Evolutionary conservation across 2,329 filamentous ascomycete species (phyloP), one percentile per base, ranked within the genome.

Genomic region (Plectosphaerella sp.): DNA sequence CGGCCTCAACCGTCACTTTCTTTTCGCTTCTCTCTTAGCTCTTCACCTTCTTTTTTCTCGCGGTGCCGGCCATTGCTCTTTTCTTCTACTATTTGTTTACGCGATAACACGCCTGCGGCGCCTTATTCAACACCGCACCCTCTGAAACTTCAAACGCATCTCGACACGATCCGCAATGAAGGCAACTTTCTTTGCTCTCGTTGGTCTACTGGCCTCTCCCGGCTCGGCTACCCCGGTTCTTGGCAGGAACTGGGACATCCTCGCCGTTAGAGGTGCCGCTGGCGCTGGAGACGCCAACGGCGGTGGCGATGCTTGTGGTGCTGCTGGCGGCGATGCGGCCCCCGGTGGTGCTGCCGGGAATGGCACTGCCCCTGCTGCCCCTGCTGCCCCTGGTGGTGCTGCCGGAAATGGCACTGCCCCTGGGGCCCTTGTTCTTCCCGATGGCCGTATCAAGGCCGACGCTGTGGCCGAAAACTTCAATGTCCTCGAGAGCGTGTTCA

Each of bases 381-480:
- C 47, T n/a, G 51, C 42, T 43, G 43, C 42, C n/a, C 36, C 22
- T 42, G 48, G 22, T 3, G 28, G 28, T 3, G 14, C 36, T 33
- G 28, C 28, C 28, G 28, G 28, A 4, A 45, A 36, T 3, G 41
- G 36, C 5, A 45, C 22, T 28, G 51, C 24, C 8, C n/a, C 41
- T 20, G 43, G 43, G 28, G 45, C 51, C 9, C 51, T 52, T 16
- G 58, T 60, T 20, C 46, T 59, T 11, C 58, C 57, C 5, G 57
- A 58, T 24, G 57, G 58, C 5, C 57, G 57, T 20, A 59, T 59
- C 52, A 50, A 49, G 24, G 50, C 54, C n/a, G 54, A 54, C 24
- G 57, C 55, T 1, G 54, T 52, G 1, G 35, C 54, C 14, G 53
- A 53, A 33, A 54, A 52, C 46, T 62, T 62, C 58, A 60, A 61